Evolutionary conservation across 768 basidiomycete species (phyloP).

Genomic region (Candolleomyces aberdarensis): DNA sequence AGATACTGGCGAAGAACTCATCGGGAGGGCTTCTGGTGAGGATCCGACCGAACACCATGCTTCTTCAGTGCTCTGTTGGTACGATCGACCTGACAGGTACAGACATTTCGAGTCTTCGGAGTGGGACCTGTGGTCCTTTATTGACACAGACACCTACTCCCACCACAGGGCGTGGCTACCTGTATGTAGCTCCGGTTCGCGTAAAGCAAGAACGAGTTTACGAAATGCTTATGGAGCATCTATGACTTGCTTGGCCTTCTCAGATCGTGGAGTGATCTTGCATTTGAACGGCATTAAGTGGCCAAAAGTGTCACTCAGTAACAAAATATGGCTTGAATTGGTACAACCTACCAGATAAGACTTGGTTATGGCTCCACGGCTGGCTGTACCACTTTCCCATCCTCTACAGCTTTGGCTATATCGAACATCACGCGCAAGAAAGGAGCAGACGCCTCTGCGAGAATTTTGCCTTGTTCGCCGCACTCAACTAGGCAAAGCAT

Average conservation of each 20-base stretch:
- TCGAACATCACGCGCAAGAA: not conserved
- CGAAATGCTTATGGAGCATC: not conserved
- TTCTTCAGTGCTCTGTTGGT: too few relatives aligned
- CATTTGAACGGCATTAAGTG: conserved; percentile 42
- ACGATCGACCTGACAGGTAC: too few relatives aligned
- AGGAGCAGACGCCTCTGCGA: not conserved
- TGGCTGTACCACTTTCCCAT: not conserved
- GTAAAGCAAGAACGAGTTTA: too few relatives aligned
- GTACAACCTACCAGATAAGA: not conserved
- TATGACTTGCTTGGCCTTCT: conserved; percentile 36
- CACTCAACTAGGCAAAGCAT: not conserved
- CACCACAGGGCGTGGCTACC: too few relatives aligned
- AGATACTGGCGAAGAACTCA: too few relatives aligned
- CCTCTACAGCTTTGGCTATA: not conserved
- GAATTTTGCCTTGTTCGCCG: too few relatives aligned
- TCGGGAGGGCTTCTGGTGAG: too few relatives aligned
- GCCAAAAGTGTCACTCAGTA: conserved; percentile 16
- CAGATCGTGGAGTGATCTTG: conserved; percentile 37
- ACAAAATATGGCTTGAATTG: not conserved
- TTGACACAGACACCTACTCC: too few relatives aligned
- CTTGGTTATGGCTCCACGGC: not conserved
- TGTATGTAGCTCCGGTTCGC: too few relatives aligned
- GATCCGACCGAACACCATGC: too few relatives aligned
- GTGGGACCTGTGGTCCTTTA: too few relatives aligned
- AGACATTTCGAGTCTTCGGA: too few relatives aligned